Base-by-base conservation (phyloP, 2,329 filamentous ascomycete species). In the Parastagonospora nodorum region DNA sequence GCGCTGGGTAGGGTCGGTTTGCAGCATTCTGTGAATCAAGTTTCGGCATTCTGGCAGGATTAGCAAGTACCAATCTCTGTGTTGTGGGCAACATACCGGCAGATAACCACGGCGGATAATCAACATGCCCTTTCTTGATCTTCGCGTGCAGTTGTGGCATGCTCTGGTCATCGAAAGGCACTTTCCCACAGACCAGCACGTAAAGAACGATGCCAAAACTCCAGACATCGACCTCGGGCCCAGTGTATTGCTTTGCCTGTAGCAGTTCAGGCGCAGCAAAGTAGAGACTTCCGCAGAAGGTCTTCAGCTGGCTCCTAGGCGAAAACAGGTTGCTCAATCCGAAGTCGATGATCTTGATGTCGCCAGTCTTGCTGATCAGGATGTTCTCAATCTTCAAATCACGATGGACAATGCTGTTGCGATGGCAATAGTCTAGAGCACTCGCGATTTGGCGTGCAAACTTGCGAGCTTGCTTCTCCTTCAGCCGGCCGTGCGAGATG, bases 371-470 rank as follows among this genome's bases (percentile, higher is more conserved):
- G 81, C 92, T 97, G 77, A 99, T 99, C 54, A 99, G 84, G 47
- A 99, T 99, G 71, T 99, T 99, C 75, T 97, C 94, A 62, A 99
- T 99, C 81, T 99, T 99, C 60, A 99, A 77, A 71, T 99, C 94
- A 43, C 94, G 87, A 74, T 99, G 94, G 19, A 97, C 94, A 61
- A 99, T 97, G 75, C 92, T 97, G 79, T 99, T 97, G 55, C 92
- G 86, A 74, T 99, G 94, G 71, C 92, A 97, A 76, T 97, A 99
- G 74, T 99, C 94, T 50, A 99, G 81, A 29, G 94, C 92, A 70
- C 93, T 97, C 30, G 93, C 92, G 60, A 99, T 97, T 77, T 99
- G 94, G 35, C 94, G 88, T 60, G 91, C 95, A 74, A 99, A 99
- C 74, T 97, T 97, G 67, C 94, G 87, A 8, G 94, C 94, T 75